Evolutionary conservation across 805 yeast genomes (phyloP).

Genomic region (Dipodascopsis tothii): DNA sequence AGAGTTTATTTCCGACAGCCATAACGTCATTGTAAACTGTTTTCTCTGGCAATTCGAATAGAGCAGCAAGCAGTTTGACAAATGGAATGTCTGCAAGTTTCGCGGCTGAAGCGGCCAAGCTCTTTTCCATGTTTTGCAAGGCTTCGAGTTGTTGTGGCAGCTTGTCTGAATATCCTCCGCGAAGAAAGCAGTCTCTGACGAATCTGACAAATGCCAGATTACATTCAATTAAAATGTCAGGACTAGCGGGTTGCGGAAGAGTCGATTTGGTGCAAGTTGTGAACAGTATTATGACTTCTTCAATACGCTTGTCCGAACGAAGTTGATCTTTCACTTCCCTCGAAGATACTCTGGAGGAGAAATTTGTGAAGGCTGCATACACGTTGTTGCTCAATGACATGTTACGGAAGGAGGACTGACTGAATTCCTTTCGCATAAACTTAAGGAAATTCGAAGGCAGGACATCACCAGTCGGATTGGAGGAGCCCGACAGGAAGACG

Average conservation of each 20-base stretch:
- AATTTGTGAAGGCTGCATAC: slow-evolving; percentile 6
- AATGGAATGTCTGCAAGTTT: slow-evolving; percentile 4
- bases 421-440: slow-evolving; percentile 8
- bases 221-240: slow-evolving; percentile 1
- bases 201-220: slow-evolving; percentile 7
- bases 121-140: no score
- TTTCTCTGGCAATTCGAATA: slow-evolving; percentile 3
- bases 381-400: neutral
- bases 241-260: neutral
- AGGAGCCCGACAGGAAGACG: neutral
- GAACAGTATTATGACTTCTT: slow-evolving; percentile 6
- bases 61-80: slow-evolving; percentile 2
- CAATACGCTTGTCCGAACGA: slow-evolving; percentile 6
- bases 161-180: no score
- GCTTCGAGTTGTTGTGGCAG: no score
- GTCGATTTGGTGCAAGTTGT: neutral
- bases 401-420: slow-evolving; percentile 2
- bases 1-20: neutral
- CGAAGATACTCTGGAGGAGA: slow-evolving; percentile 1
- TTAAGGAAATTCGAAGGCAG: slow-evolving; percentile 2
- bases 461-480: neutral
- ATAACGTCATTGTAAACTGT: slow-evolving; percentile 8
- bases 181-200: slow-evolving; percentile 5
- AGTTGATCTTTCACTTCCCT: slow-evolving; percentile 7
- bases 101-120: neutral